Evolutionary conservation across 192 early-diverging fungal genomes (phyloP).

Genomic region (Coemansia asiatica): DNA sequence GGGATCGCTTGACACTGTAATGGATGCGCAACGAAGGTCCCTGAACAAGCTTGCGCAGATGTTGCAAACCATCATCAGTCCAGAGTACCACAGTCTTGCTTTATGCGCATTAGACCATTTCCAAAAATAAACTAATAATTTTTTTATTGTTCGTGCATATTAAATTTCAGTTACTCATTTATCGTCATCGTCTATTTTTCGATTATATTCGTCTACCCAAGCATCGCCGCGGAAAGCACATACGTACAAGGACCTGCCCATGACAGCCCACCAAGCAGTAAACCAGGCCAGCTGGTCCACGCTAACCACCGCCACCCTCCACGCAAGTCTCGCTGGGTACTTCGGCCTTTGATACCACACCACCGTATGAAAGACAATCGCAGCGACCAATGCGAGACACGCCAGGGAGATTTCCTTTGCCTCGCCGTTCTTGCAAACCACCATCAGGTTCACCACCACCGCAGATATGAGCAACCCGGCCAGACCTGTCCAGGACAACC

Average conservation of each 20-base stretch:
- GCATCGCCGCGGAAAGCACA: constrained; percentile 11
- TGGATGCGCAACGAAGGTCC: background rate
- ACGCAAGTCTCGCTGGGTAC: constrained; percentile 20
- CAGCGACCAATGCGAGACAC: constrained; percentile 1
- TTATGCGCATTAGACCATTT: background rate
- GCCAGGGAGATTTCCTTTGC: background rate
- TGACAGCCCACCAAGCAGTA: constrained; percentile 32
- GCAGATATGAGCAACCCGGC: background rate
- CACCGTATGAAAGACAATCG: constrained; percentile 18
- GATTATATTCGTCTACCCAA: background rate
- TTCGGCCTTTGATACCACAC: constrained; percentile 23
- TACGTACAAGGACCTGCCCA: constrained; percentile 18
- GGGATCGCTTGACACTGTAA: background rate
- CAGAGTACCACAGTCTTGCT: background rate
- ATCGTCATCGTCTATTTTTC: background rate
- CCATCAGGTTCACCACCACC: background rate
- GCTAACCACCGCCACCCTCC: constrained; percentile 28
- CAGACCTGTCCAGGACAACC: constrained; percentile 12
- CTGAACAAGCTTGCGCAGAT: background rate
- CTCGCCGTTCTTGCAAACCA: constrained; percentile 15
- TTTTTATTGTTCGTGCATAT: too few relatives aligned
- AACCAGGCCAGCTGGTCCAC: constrained; percentile 21
- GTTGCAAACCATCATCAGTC: background rate
- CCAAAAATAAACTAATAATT: background rate
- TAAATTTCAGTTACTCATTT: background rate